Evolutionary conservation across 2,329 filamentous ascomycete species (phyloP).

Genomic region (Monosporascus cannonballus): DNA sequence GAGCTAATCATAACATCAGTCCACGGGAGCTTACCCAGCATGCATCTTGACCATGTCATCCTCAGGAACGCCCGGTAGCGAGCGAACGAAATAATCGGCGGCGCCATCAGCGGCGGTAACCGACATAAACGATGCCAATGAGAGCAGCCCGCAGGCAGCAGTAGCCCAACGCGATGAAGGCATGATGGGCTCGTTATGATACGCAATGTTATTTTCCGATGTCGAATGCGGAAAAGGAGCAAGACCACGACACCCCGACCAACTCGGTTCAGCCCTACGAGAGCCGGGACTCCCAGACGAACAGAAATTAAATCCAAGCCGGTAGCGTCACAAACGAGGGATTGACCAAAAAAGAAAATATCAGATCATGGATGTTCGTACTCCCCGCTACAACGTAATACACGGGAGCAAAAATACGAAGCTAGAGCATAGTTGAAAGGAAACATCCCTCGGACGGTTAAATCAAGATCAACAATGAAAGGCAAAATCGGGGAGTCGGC

Average conservation of each 20-base stretch:
- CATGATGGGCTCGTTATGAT: constrained; percentile 11
- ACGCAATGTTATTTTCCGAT: background rate
- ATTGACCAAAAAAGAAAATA: no score
- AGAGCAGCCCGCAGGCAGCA: constrained; percentile 27
- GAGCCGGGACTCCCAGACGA: no score
- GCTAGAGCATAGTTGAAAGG: background rate
- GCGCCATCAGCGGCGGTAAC: constrained; percentile 44
- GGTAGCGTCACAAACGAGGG: no score
- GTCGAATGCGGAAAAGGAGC: background rate
- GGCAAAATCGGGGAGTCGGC: background rate
- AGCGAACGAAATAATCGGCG: constrained; percentile 84
- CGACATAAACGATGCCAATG: constrained; percentile 36
- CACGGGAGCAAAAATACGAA: background rate
- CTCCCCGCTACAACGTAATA: background rate
- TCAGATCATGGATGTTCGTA: no score
- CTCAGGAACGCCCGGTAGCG: constrained; percentile 76
- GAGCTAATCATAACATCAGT: no score
- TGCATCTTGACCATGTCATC: constrained; percentile 90
- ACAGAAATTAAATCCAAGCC: no score
- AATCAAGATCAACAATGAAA: background rate
- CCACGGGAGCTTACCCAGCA: constrained; percentile 65
- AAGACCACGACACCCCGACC: background rate
- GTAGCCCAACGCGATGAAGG: constrained; percentile 4
- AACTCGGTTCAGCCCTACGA: no score
- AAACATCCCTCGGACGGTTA: no score